phyloP scores from a whole-genome alignment of 768 basidiomycete species.

The Leucosporidium scottii region DNA sequence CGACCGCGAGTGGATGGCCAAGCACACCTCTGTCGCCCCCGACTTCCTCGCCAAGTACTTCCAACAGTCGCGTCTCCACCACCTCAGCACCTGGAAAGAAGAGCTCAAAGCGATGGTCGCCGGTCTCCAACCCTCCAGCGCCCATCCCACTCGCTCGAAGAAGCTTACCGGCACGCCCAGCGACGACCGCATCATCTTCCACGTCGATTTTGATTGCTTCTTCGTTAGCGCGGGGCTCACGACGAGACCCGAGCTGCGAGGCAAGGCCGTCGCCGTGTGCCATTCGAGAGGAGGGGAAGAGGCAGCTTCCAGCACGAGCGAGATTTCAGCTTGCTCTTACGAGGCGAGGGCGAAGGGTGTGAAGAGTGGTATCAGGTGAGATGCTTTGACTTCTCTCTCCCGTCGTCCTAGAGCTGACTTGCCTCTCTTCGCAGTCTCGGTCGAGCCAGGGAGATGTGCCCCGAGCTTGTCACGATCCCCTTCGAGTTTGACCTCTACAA shows the following conservation, averaged over 20 bases:
- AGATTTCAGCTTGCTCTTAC: conserved; percentile 90
- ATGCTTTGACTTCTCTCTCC: background rate
- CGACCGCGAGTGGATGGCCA: conserved; percentile 73
- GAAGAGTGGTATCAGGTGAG: conserved; percentile 88
- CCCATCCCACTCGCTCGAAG: conserved; percentile 1
- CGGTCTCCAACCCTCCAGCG: conserved; percentile 48
- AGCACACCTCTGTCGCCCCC: conserved; percentile 69
- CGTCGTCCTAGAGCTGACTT: background rate
- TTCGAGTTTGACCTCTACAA: conserved; percentile 76
- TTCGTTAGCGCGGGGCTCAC: conserved; percentile 82
- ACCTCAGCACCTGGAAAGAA: conserved; percentile 83
- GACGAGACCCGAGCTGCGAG: conserved; percentile 68
- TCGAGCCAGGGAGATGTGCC: conserved; percentile 70
- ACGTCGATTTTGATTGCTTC: conserved; percentile 76
- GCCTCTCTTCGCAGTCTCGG: conserved; percentile 53
- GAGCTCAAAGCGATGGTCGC: conserved; percentile 74
- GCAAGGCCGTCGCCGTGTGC: conserved; percentile 88
- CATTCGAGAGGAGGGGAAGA: conserved; percentile 69
- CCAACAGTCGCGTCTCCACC: conserved; percentile 80
- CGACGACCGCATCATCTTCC: conserved; percentile 48
- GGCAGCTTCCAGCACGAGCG: conserved; percentile 66
- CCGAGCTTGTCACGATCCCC: conserved; percentile 65
- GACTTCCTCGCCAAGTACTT: conserved; percentile 80
- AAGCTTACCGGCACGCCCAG: conserved; percentile 27
- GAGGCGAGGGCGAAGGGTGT: conserved; percentile 83